Base-by-base conservation (phyloP, 2,329 filamentous ascomycete species). In the Coniochaeta sp. region DNA sequence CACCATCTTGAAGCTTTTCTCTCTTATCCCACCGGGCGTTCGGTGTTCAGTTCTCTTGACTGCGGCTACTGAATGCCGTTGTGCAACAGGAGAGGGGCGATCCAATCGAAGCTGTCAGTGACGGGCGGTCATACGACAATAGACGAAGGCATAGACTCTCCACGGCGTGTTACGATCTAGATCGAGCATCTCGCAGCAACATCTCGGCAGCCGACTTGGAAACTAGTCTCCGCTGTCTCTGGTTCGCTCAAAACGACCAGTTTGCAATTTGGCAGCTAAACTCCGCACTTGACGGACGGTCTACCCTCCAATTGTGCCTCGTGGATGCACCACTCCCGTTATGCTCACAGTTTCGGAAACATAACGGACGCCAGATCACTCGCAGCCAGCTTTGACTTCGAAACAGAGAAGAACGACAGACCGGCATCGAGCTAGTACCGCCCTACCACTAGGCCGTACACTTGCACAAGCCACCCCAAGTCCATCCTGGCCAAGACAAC, bases 341-440 rank as follows among this genome's bases (percentile, higher is more conserved):
- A 52, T 52, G 47, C 47, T 52, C 47, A 30, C 47, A 30, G 24
- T 30, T 52, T 52, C 24, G 47, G 24, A 50, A 52, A 30, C 47
- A 52, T 52, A 52, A 52, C 47, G 47, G 47, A 52, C 47, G 26
- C 47, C 47, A 30, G 47, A 52, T 52, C 47, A 52, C 47, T 52
- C 24, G 47, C 47, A 52, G 22, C 47, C 54, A 56, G 30, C 54
- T 32, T 56, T 38, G 54, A 56, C 54, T 56, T 56, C 54, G 54
- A 56, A 56, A 56, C 54, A 56, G 54, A 56, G 38, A 34, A 10
- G 12, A 55, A 34, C 54, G 30, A 22, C 54, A 38, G 30, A 36
- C 54, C 54, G 24, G 10, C 54, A 38, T 38, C 54, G 32, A 55
- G 26, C 34, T 56, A 38, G 54, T 24, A 32, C 24, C 17, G 54